A percentile compares a stretch with the other conserved stretches of the same genome.
phyloP scores from a whole-genome alignment of 176 grass and related monocot species.

The Oryza longistaminata region DNA sequence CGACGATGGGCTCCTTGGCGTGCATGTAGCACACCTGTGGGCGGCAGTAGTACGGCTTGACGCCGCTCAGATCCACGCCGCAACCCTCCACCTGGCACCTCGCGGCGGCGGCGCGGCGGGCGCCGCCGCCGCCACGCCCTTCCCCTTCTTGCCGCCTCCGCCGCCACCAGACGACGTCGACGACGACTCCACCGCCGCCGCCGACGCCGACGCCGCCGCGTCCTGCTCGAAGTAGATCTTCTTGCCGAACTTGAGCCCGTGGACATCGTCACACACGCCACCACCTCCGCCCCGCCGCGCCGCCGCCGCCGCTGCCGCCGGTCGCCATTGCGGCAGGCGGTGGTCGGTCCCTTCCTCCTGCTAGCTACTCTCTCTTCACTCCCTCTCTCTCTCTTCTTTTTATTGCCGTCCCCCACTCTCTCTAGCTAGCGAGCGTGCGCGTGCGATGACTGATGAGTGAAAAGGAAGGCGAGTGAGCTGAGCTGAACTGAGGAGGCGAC shows the following conservation, averaged over 20 bases:
- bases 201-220: neutral
- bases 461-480: constrained; percentile 1
- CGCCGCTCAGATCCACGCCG: constrained; percentile 75
- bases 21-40: constrained; percentile 92
- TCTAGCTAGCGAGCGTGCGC: neutral
- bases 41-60: constrained; percentile 76
- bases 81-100: constrained; percentile 96
- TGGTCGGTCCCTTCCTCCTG: neutral
- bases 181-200: neutral
- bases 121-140: constrained; percentile 1
- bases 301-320: constrained; percentile 26
- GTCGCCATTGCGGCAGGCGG: constrained; percentile 55
- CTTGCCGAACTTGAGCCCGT: constrained; percentile 85
- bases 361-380: no score
- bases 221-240: constrained; percentile 96
- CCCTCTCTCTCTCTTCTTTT: neutral
- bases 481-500: constrained; percentile 17
- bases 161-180: neutral
- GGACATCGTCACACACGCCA: constrained; percentile 55
- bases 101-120: neutral
- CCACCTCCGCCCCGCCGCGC: constrained; percentile 24
- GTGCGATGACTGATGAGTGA: neutral
- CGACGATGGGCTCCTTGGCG: constrained; percentile 66
- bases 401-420: neutral
- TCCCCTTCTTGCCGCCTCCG: constrained; percentile 30